These are phyloP conservation scores for Penicillium olsonii DNA, from an alignment of 2,329 filamentous ascomycete species.

Conservation along the genomic window DNA sequence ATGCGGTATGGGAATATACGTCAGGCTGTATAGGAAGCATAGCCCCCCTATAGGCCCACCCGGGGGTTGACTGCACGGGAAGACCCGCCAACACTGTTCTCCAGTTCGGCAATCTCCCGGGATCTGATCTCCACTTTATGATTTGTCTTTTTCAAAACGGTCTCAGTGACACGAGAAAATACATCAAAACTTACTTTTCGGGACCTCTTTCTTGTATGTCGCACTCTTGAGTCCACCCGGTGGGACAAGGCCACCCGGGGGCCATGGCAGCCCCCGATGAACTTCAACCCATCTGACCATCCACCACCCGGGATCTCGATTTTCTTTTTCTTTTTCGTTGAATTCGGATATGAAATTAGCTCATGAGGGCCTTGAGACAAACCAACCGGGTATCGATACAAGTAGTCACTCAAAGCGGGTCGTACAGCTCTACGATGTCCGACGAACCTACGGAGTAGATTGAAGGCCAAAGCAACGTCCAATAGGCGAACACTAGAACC, in stretches of 20 bases:
- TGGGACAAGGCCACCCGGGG: neutral
- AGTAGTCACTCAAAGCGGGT: no score
- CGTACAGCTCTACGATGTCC: no score
- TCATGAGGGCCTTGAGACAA: neutral
- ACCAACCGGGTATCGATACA: no score
- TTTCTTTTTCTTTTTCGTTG: no score
- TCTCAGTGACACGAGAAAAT: neutral
- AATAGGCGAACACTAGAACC: no score
- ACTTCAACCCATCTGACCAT: neutral
- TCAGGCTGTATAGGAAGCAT: neutral
- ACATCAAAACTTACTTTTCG: neutral
- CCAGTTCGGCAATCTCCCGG: constrained; percentile 1
- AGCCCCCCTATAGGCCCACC: neutral
- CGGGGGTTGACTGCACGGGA: constrained; percentile 5
- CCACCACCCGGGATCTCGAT: no score
- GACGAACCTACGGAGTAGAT: no score
- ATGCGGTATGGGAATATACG: neutral
- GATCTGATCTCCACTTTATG: neutral
- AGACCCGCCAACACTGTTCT: neutral
- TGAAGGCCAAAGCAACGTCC: no score
- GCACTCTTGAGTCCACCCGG: neutral
- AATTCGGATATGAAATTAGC: neutral
- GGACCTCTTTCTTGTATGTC: neutral
- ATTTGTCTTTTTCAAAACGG: neutral
- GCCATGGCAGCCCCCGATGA: neutral